A percentile compares a stretch with the other conserved stretches of the same genome.
These are phyloP conservation scores for Massarina eburnea DNA, from an alignment of 2,329 filamentous ascomycete genomes.

Conservation along the genomic window DNA sequence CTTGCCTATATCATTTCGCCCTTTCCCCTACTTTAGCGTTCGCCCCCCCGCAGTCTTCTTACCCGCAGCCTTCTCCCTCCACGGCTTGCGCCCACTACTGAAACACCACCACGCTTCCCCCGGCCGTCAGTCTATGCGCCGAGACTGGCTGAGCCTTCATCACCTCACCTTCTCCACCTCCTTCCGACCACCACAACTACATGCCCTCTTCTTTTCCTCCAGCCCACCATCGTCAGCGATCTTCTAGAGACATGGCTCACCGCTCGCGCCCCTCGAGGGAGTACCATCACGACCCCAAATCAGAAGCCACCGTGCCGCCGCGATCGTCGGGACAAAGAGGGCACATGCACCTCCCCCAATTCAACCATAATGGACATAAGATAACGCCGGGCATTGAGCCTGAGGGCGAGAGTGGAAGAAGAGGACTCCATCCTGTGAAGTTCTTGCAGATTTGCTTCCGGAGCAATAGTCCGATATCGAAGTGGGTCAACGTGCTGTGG, in stretches of 20 bases:
- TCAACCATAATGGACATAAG: conserved; percentile 50
- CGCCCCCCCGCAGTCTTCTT: neutral
- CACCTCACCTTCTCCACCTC: neutral
- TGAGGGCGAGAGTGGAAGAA: conserved; percentile 69
- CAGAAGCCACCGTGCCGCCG: conserved; percentile 15
- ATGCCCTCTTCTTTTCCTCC: conserved; percentile 2
- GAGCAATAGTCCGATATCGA: conserved; percentile 65
- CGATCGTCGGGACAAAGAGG: conserved; percentile 13
- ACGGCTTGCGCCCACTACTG: neutral
- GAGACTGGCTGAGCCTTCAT: neutral
- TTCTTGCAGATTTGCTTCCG: conserved; percentile 66
- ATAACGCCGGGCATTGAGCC: conserved; percentile 47
- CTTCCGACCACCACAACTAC: neutral
- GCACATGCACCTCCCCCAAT: conserved; percentile 30
- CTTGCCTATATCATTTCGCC: neutral
- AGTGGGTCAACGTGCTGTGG: conserved; percentile 71
- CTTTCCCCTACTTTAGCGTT: neutral
- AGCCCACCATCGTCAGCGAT: neutral
- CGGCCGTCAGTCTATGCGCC: neutral
- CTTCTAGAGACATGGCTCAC: conserved; percentile 7
- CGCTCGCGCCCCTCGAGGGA: conserved; percentile 19
- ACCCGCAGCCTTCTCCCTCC: neutral
- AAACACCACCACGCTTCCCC: neutral
- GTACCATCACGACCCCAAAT: conserved; percentile 26
- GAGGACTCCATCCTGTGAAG: conserved; percentile 63